A percentile compares a stretch with the other conserved stretches of the same genome.
These are phyloP conservation scores for Pseudognaphalium luteoalbum DNA, from an alignment of 129 eudicot genomes.

Conservation along the genomic window DNA sequence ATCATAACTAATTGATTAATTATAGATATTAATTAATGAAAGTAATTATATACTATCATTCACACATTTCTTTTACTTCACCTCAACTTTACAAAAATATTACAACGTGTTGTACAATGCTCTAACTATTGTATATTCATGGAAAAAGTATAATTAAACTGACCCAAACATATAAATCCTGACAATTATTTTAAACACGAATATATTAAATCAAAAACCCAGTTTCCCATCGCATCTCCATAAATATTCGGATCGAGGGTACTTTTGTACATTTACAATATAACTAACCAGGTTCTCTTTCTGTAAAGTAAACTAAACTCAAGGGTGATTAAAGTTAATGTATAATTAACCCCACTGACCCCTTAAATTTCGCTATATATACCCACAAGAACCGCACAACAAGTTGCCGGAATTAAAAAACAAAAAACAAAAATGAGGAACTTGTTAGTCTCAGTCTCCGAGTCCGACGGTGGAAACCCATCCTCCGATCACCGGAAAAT, in stretches of 20 bases:
- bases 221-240: conserved; percentile 8
- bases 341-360: conserved; percentile 25
- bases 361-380: conserved; percentile 32
- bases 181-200: background rate
- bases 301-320: conserved; percentile 10
- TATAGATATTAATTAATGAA: background rate
- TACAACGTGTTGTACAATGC: no score
- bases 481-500: conserved; percentile 36
- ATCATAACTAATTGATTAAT: no score
- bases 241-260: conserved; percentile 24
- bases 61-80: background rate
- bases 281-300: background rate
- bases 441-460: conserved; percentile 34
- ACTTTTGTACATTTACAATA: background rate
- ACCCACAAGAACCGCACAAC: conserved; percentile 41
- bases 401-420: conserved; percentile 19
- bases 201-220: background rate
- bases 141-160: background rate
- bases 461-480: conserved; percentile 19
- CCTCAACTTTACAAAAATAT: background rate
- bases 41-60: background rate
- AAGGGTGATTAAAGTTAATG: conserved; percentile 12
- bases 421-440: conserved; percentile 29
- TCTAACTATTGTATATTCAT: no score
- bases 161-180: background rate